Conservation (phyloP, 257 asterid species). For the Phtheirospermum japonicum region DNA sequence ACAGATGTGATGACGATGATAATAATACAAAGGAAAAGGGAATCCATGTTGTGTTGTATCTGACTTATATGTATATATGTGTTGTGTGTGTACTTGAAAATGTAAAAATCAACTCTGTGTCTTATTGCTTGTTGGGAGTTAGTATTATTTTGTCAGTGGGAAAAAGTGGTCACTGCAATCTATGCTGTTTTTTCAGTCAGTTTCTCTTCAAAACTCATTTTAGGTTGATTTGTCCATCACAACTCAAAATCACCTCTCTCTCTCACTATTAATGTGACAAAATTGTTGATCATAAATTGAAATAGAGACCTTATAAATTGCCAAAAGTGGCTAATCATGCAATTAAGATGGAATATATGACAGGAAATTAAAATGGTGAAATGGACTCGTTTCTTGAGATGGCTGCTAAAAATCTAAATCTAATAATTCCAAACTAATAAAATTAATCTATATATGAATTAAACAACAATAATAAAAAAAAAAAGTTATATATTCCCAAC, state of each 20-base stretch:
- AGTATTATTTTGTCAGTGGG: background rate
- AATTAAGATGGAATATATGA: conserved; percentile 11
- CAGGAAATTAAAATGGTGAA: background rate
- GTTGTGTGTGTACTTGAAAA: background rate
- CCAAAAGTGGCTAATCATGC: conserved; percentile 2
- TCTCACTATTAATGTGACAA: background rate
- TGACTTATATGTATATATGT: background rate
- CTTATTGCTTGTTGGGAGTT: background rate
- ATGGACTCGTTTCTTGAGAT: background rate
- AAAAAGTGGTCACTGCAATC: background rate
- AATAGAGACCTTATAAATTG: background rate
- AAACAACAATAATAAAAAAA: too few species aligned
- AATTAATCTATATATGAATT: background rate
- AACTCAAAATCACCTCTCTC: too few species aligned
- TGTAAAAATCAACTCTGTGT: background rate
- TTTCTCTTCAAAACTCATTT: background rate
- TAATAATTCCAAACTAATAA: background rate
- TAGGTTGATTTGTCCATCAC: too few species aligned
- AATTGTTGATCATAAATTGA: background rate
- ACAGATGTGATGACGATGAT: background rate
- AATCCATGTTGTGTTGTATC: conserved; percentile 14
- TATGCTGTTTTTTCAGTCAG: background rate
- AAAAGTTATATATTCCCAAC: too few species aligned
- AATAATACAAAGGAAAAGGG: conserved; percentile 8
- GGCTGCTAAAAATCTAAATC: background rate